Evolutionary conservation across 148 eudicot species (phyloP), one percentile per base, ranked within the genome.

Genomic region (Spergularia marina): DNA sequence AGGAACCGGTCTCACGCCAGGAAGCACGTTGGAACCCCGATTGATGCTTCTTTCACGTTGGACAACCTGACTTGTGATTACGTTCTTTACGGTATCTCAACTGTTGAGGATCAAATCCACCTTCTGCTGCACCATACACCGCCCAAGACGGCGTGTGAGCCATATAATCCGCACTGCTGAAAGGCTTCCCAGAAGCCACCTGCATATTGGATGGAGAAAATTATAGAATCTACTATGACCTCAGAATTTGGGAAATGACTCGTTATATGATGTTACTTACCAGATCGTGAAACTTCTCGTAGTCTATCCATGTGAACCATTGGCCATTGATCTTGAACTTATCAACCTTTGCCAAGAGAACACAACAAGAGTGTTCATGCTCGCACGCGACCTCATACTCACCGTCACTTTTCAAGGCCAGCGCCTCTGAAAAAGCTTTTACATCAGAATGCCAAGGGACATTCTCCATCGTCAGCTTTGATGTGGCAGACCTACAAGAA

Each of bases 371-470:
- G 82, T 95, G 99, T 51, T 81, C 99, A 72, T 95, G 99, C 80
- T 95, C 97, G 81, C 99, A 95, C 71, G 99, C 99, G 82, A 95
- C 97, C 84, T 92, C 99, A 74, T 95, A 95, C 65, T 78, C 82
- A 53, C 99, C 99, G 61, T 89, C 78, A 81, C 98, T 92, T 78
- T 87, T 95, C 67, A 79, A 75, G 68, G 97, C 86, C 73, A 95
- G 83, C 70, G 96, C 98, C 86, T 92, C 98, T 44, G 99, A 92
- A 63, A 95, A 95, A 16, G 86, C 92, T 81, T 83, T 92, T 7
- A 95, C 99, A 77, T 92, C 99, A 77, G 97, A n/a, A 82, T 95
- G 99, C 99, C 99, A 95, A 4, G 99, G 99, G 55, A 95, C 99
- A 74, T 95, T 95, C 78, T 95, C 99, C 99, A 92, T 95, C n/a